These are phyloP conservation scores for Angomonas ambiguus DNA, from an alignment of 208 protist genomes.

Conservation along the genomic window DNA sequence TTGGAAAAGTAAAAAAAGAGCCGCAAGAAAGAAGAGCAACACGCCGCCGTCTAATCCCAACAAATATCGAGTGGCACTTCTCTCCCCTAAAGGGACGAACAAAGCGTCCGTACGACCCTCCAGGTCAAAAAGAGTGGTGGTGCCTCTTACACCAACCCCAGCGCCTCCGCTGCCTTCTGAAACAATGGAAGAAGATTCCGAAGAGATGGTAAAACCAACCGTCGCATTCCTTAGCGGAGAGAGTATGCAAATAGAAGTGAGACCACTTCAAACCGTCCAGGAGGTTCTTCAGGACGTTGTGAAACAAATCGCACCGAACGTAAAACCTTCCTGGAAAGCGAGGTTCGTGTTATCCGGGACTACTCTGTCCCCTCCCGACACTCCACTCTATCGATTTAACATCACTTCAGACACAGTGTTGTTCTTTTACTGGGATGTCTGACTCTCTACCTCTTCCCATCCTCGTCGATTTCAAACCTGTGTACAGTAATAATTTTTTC, in stretches of 20 bases:
- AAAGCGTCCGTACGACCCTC: background rate
- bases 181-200: background rate
- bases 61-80: background rate
- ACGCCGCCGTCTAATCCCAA: background rate
- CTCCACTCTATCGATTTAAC: no score
- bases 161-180: background rate
- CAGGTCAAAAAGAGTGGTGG: background rate
- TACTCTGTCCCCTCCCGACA: no score
- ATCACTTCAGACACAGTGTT: no score
- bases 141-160: background rate
- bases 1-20: constrained; percentile 14
- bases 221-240: background rate
- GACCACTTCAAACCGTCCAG: background rate
- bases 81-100: background rate
- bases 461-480: no score
- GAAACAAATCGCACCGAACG: background rate
- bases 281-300: background rate
- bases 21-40: background rate
- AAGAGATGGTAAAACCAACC: background rate
- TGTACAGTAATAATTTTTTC: no score
- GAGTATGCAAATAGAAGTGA: background rate
- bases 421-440: no score
- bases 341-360: no score
- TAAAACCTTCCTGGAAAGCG: no score
- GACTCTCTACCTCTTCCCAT: no score